These are phyloP conservation scores for Somion occarium DNA, from an alignment of 1,284 basidiomycete species.

Conservation along the genomic window DNA sequence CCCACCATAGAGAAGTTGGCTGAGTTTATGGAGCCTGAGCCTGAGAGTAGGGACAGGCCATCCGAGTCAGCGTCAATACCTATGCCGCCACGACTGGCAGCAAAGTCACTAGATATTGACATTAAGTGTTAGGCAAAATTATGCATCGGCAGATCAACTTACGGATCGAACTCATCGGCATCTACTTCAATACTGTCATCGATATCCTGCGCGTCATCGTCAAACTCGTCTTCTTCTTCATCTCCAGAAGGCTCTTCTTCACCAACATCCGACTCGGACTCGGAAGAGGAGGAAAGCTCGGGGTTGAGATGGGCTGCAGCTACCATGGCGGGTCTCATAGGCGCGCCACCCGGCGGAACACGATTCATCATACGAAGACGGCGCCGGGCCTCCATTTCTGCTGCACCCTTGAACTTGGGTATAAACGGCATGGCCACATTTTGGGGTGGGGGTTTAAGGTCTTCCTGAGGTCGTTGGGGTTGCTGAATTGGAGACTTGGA, in stretches of 20 bases:
- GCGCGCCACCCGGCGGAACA: conserved; percentile 14
- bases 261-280: conserved; percentile 33
- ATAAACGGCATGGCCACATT: conserved; percentile 43
- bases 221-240: conserved; percentile 44
- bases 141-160: conserved; percentile 25
- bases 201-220: conserved; percentile 35
- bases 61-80: conserved; percentile 51
- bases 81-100: conserved; percentile 22
- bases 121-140: conserved; percentile 21
- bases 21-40: conserved; percentile 41
- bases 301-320: conserved; percentile 32
- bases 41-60: conserved; percentile 49
- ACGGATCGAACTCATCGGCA: conserved; percentile 73
- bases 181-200: conserved; percentile 57
- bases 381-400: conserved; percentile 72
- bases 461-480: conserved; percentile 2
- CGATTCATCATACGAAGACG: conserved; percentile 49
- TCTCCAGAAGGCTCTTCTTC: conserved; percentile 40
- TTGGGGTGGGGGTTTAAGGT: conserved; percentile 5
- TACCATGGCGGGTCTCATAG: conserved; percentile 15
- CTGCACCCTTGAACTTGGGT: conserved; percentile 71
- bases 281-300: conserved; percentile 42
- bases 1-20: conserved; percentile 48
- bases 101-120: conserved; percentile 45
- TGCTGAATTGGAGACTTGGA: conserved; percentile 5